phyloP scores from a whole-genome alignment of 768 basidiomycete genomes.

The Suillus sp. region DNA sequence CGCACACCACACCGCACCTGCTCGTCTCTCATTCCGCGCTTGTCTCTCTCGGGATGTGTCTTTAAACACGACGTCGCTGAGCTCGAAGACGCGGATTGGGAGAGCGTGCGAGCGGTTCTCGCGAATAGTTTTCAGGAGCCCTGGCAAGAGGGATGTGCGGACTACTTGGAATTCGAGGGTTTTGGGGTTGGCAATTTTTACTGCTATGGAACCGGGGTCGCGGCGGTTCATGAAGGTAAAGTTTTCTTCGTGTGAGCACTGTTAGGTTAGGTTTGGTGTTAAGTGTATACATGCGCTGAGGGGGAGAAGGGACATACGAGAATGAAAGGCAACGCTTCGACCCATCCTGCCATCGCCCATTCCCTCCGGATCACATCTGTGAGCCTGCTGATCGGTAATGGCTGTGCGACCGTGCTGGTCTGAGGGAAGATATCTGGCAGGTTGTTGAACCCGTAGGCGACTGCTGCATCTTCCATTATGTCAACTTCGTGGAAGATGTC shows the following conservation, averaged over 20 bases:
- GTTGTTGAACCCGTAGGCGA: conserved; percentile 98
- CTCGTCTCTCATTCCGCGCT: conserved; percentile 84
- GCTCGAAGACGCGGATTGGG: conserved; percentile 92
- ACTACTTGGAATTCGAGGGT: conserved; percentile 98
- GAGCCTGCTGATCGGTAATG: conserved; percentile 85
- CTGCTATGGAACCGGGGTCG: conserved; percentile 79
- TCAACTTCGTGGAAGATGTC: conserved; percentile 99
- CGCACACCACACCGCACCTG: conserved; percentile 94
- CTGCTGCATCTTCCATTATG: conserved; percentile 96
- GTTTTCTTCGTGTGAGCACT: conserved; percentile 99
- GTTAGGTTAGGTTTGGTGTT: conserved; percentile 14
- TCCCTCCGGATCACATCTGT: conserved; percentile 86
- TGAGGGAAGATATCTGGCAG: conserved; percentile 88
- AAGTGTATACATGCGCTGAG: background rate
- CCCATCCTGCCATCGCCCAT: conserved; percentile 95
- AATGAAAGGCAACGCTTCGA: conserved; percentile 92
- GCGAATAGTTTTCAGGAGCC: conserved; percentile 93
- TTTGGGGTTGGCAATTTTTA: conserved; percentile 96
- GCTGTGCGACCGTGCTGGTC: conserved; percentile 94
- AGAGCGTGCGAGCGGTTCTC: conserved; percentile 94
- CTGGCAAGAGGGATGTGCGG: conserved; percentile 92
- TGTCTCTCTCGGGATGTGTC: conserved; percentile 77
- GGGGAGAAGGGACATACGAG: conserved; percentile 55
- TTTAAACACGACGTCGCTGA: conserved; percentile 91
- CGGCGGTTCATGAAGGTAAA: conserved; percentile 88